These are phyloP conservation scores for Camellia lanceoleosa DNA, from an alignment of 148 eudicot genomes.

Conservation along the genomic window DNA sequence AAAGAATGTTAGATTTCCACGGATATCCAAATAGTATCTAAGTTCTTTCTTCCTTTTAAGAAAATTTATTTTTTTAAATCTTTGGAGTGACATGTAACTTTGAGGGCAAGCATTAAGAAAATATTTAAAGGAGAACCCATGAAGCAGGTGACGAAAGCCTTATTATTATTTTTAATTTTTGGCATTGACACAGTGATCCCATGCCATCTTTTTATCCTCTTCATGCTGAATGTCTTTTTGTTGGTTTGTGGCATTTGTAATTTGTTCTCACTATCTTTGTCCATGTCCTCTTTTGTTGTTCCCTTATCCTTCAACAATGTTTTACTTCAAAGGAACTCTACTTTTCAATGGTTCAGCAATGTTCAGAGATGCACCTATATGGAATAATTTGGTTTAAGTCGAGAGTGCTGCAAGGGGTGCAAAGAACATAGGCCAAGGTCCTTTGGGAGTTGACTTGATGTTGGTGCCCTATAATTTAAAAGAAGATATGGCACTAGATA, in stretches of 20 bases:
- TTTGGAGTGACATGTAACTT: no score
- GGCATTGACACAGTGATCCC: no score
- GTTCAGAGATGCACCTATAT: background rate
- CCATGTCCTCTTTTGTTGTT: background rate
- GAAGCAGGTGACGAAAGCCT: no score
- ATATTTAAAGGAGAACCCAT: no score
- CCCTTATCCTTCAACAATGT: background rate
- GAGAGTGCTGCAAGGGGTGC: background rate
- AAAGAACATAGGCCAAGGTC: background rate
- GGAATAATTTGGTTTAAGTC: background rate
- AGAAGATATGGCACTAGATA: background rate
- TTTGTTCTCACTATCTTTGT: background rate
- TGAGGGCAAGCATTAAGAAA: no score
- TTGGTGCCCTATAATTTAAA: background rate
- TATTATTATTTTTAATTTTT: no score
- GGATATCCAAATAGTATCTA: no score
- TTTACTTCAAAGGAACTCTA: background rate
- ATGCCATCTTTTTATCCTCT: background rate
- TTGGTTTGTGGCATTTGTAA: background rate
- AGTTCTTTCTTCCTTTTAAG: no score
- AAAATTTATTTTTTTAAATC: no score
- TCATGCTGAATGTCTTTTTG: background rate
- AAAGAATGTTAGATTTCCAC: no score
- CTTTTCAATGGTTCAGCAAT: background rate
- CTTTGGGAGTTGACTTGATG: background rate